Evolutionary conservation across 805 yeast species (phyloP).

Genomic region (Suhomyces tanzawaensis): DNA sequence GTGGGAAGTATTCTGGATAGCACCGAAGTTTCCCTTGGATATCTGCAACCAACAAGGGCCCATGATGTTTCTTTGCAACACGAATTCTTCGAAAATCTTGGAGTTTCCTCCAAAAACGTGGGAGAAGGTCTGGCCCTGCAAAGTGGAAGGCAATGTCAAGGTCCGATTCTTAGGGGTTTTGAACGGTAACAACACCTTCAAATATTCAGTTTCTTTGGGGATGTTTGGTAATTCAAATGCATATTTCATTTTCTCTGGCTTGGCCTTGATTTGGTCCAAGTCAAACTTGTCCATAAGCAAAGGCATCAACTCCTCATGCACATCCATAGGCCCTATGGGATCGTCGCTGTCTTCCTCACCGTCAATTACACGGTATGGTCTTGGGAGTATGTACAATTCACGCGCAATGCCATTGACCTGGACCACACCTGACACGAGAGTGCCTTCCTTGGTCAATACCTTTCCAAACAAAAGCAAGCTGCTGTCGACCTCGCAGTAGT

Average conservation of each 20-base stretch:
- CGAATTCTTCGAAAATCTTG: slow-evolving; percentile 79
- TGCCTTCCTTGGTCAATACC: slow-evolving; percentile 55
- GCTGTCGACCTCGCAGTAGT: slow-evolving; percentile 75
- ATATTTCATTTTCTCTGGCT: slow-evolving; percentile 71
- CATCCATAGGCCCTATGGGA: slow-evolving; percentile 55
- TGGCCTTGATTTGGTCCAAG: slow-evolving; percentile 60
- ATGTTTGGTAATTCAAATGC: slow-evolving; percentile 83
- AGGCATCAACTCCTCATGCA: slow-evolving; percentile 73
- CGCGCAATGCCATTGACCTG: slow-evolving; percentile 69
- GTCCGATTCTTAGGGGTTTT: slow-evolving; percentile 55
- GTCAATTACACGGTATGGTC: slow-evolving; percentile 39
- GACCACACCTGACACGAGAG: slow-evolving; percentile 70
- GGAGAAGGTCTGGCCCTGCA: slow-evolving; percentile 72
- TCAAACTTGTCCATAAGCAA: slow-evolving; percentile 62
- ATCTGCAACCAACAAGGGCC: slow-evolving; percentile 97
- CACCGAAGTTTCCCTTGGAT: slow-evolving; percentile 55
- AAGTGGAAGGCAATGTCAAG: slow-evolving; percentile 53
- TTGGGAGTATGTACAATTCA: slow-evolving; percentile 77
- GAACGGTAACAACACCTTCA: slow-evolving; percentile 75
- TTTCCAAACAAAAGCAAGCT: slow-evolving; percentile 79
- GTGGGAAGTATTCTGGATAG: slow-evolving; percentile 67
- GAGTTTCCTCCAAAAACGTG: slow-evolving; percentile 79
- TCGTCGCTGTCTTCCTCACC: slow-evolving; percentile 39
- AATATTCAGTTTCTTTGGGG: slow-evolving; percentile 76
- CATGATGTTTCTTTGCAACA: slow-evolving; percentile 78